Conservation (phyloP, 768 basidiomycete species). For the Rhodotorula babjevae region DNA sequence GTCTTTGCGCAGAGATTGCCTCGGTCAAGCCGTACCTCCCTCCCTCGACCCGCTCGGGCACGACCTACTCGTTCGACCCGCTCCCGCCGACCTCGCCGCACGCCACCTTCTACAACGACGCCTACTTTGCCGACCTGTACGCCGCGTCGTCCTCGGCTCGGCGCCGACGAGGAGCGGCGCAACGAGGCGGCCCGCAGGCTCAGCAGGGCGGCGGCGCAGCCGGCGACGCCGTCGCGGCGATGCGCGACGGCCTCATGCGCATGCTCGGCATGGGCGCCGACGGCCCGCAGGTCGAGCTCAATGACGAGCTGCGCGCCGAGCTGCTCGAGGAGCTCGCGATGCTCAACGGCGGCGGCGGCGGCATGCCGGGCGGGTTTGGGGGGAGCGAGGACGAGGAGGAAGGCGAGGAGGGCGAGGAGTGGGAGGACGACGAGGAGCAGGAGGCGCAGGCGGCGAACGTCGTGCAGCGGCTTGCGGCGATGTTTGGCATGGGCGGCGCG, state of each 20-base stretch:
- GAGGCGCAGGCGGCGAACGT: slow-evolving; percentile 15
- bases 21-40: slow-evolving; percentile 36
- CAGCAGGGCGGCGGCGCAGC: not conserved
- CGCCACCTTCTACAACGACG: slow-evolving; percentile 61
- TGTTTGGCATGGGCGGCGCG: slow-evolving; percentile 17
- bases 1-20: slow-evolving; percentile 16
- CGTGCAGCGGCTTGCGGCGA: slow-evolving; percentile 17
- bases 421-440: slow-evolving; percentile 26
- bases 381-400: slow-evolving; percentile 46
- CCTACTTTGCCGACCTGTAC: slow-evolving; percentile 62
- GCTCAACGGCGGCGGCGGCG: slow-evolving; percentile 20
- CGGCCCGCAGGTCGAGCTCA: slow-evolving; percentile 21
- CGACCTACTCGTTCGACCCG: slow-evolving; percentile 75
- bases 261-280: slow-evolving; percentile 23
- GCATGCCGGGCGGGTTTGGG: slow-evolving; percentile 41
- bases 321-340: slow-evolving; percentile 33
- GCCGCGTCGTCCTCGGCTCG: not conserved
- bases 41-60: slow-evolving; percentile 47
- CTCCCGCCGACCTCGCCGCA: slow-evolving; percentile 63
- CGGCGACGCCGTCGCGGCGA: slow-evolving; percentile 7
- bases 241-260: slow-evolving; percentile 24
- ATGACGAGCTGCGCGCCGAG: slow-evolving; percentile 28
- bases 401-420: slow-evolving; percentile 12
- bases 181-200: not conserved
- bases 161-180: not conserved